phyloP scores from a whole-genome alignment of 495 filamentous ascomycete species.

The Emericellopsis terricola region DNA sequence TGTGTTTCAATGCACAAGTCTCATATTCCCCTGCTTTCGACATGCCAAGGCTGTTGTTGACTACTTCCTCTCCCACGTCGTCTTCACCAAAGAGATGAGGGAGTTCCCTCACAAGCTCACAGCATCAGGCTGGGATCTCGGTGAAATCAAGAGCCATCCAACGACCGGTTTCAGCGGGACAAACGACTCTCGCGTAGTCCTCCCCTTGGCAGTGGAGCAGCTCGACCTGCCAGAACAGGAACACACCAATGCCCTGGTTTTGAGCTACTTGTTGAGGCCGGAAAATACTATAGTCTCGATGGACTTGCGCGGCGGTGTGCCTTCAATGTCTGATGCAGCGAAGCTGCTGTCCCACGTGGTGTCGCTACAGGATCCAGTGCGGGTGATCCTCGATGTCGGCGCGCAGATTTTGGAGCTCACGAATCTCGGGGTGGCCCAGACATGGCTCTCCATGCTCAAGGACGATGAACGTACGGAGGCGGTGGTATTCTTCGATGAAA shows the following conservation, averaged over 20 bases:
- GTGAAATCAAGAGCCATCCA: constrained; percentile 22
- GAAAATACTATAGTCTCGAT: constrained; percentile 33
- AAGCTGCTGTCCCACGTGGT: constrained; percentile 21
- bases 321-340: too few species aligned
- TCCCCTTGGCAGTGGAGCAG: constrained; percentile 38
- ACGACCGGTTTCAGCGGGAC: constrained; percentile 60
- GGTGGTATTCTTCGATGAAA: constrained; percentile 34
- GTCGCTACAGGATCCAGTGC: constrained; percentile 17
- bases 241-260: constrained; percentile 47
- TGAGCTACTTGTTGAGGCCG: constrained; percentile 33
- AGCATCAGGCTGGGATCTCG: constrained; percentile 54
- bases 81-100: constrained; percentile 49
- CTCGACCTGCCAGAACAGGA: constrained; percentile 34
- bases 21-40: constrained; percentile 35
- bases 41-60: constrained; percentile 35
- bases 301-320: constrained; percentile 2
- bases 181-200: constrained; percentile 39
- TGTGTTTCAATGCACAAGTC: constrained; percentile 11
- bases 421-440: constrained; percentile 33
- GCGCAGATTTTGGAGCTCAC: constrained; percentile 51
- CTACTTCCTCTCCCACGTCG: constrained; percentile 40
- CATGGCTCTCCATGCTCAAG: constrained; percentile 21
- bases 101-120: constrained; percentile 48
- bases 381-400: constrained; percentile 56
- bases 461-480: constrained; percentile 17